Conservation (phyloP, 768 basidiomycete species). For the Sarcodon aspratus region DNA sequence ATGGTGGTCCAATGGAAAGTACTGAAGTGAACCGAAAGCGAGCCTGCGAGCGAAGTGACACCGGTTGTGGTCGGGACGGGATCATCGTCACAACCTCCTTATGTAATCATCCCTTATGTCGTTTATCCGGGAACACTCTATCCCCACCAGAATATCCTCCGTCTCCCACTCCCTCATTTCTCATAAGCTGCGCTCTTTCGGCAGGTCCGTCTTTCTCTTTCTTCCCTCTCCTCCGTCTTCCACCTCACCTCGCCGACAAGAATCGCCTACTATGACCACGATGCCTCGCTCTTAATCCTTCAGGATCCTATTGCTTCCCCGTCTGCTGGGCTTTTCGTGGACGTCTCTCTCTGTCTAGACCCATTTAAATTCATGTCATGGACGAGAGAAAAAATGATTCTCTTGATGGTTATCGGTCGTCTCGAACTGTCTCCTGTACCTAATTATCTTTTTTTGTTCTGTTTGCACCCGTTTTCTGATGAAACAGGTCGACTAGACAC, state of each 20-base stretch:
- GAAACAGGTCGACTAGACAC: no score
- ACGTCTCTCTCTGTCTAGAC: conserved; percentile 41
- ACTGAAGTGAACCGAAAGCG: no score
- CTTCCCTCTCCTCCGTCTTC: conserved; percentile 1
- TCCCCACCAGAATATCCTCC: conserved; percentile 28
- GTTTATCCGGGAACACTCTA: no score
- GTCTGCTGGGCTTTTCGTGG: conserved; percentile 41
- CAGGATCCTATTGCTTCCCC: conserved; percentile 37
- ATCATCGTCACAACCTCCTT: no score
- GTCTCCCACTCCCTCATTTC: conserved; percentile 29
- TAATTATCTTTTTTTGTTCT: conserved; percentile 5
- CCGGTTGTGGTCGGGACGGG: no score
- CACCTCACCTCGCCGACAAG: not conserved
- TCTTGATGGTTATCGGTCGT: conserved; percentile 45
- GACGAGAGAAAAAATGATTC: conserved; percentile 40
- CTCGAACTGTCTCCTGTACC: conserved; percentile 39
- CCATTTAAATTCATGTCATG: conserved; percentile 21
- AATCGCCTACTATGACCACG: conserved; percentile 32
- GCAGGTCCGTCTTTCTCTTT: conserved; percentile 31
- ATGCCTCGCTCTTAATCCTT: conserved; percentile 40
- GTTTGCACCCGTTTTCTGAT: no score
- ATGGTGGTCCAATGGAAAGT: no score
- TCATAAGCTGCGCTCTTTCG: conserved; percentile 47
- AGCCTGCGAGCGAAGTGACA: no score
- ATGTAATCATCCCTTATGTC: no score